phyloP scores from a whole-genome alignment of 1,284 basidiomycete genomes.

The Mycosarcoma mackinlayi region DNA sequence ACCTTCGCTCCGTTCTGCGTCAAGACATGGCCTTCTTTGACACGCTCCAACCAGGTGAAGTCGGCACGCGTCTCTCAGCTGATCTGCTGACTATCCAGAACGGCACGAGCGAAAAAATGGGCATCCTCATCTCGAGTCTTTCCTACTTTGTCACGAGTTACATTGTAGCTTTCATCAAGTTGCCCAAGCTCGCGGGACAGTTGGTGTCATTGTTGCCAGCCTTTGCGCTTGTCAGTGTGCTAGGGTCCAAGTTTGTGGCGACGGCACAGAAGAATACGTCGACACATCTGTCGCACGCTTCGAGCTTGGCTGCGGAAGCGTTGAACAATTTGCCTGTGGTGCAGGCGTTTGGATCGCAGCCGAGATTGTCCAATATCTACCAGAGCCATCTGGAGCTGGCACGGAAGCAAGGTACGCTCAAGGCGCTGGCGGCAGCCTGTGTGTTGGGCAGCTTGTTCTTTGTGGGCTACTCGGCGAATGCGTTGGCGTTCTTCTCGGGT shows the following conservation, averaged over 20 bases:
- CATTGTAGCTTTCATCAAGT: conserved; percentile 54
- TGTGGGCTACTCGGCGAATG: conserved; percentile 61
- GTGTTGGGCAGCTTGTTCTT: conserved; percentile 59
- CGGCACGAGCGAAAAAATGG: conserved; percentile 62
- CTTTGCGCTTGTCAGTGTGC: conserved; percentile 45
- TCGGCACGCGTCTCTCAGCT: conserved; percentile 52
- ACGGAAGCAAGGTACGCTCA: conserved; percentile 46
- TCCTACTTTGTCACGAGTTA: conserved; percentile 59
- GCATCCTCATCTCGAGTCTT: conserved; percentile 55
- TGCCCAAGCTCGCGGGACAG: conserved; percentile 54
- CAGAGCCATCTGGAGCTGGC: conserved; percentile 53
- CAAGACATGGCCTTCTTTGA: conserved; percentile 69
- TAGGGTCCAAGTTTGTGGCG: conserved; percentile 51
- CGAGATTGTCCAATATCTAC: conserved; percentile 50
- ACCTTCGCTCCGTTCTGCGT: conserved; percentile 69
- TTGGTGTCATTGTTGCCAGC: conserved; percentile 55
- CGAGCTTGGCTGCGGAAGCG: conserved; percentile 52
- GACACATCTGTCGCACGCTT: conserved; percentile 52
- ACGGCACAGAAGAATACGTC: conserved; percentile 49
- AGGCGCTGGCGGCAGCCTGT: conserved; percentile 49
- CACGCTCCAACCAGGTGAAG: conserved; percentile 52
- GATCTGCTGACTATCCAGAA: conserved; percentile 59
- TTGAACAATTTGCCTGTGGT: conserved; percentile 56
- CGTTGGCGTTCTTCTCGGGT: conserved; percentile 58
- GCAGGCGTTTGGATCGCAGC: conserved; percentile 55